A percentile compares a stretch with the other conserved stretches of the same genome.
phyloP scores from a whole-genome alignment of 2,329 filamentous ascomycete genomes.

The Erysiphe neolycopersici region DNA sequence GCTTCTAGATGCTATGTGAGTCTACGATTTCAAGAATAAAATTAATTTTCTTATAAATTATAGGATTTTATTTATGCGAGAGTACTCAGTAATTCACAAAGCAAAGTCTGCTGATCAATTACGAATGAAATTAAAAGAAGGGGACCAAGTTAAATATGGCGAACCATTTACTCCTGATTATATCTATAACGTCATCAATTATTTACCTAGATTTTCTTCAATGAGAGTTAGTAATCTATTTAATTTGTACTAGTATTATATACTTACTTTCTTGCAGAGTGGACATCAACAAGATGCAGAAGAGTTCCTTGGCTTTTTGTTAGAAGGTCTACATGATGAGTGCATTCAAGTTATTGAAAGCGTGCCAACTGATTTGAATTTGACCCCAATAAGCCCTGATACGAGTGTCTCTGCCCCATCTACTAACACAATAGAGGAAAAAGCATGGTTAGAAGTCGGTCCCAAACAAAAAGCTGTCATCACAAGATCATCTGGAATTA shows the following conservation, averaged over 20 bases:
- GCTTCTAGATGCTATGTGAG: constrained; percentile 76
- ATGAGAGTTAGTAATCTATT: constrained; percentile 43
- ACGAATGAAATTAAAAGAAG: constrained; percentile 44
- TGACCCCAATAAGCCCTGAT: constrained; percentile 17
- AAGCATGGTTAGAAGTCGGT: constrained; percentile 86
- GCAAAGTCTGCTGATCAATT: constrained; percentile 48
- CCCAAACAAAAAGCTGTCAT: constrained; percentile 69
- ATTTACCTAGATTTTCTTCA: constrained; percentile 63
- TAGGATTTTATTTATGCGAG: constrained; percentile 86
- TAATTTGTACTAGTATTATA: constrained; percentile 2
- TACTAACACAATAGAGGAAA: constrained; percentile 15
- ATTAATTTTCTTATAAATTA: constrained; percentile 1
- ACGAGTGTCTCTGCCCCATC: constrained; percentile 20
- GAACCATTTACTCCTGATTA: constrained; percentile 83
- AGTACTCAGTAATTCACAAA: constrained; percentile 70
- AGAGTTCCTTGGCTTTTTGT: constrained; percentile 79
- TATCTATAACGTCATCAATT: constrained; percentile 77
- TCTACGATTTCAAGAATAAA: constrained; percentile 5
- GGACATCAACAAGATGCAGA: constrained; percentile 96
- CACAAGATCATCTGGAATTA: constrained; percentile 59
- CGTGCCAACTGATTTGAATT: constrained; percentile 16
- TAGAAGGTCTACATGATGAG: constrained; percentile 84
- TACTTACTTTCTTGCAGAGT: constrained; percentile 24
- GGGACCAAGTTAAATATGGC: constrained; percentile 71
- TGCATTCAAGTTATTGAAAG: constrained; percentile 46